These are phyloP conservation scores for Erodium texanum DNA, from an alignment of 441 rosid genomes.

Conservation along the genomic window DNA sequence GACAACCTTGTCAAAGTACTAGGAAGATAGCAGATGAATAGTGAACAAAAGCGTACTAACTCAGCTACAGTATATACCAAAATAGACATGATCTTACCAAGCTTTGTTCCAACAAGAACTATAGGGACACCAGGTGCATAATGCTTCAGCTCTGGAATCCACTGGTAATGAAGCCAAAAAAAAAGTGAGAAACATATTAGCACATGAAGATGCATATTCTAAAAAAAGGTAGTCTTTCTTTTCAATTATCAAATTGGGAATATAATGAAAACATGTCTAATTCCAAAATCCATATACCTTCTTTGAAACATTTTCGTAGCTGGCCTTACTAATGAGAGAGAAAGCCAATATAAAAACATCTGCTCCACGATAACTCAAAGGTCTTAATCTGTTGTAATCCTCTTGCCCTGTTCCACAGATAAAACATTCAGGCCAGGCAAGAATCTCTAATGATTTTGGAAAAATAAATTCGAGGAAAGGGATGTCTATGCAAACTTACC, in stretches of 20 bases:
- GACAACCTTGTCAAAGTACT: too few relatives aligned
- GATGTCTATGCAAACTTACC: conserved; percentile 31
- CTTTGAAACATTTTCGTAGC: conserved; percentile 75
- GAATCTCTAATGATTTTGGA: not conserved
- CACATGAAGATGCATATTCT: not conserved
- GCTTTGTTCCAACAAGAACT: conserved; percentile 78
- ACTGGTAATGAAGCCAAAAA: conserved; percentile 36
- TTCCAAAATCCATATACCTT: conserved; percentile 35
- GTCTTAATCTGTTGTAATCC: conserved; percentile 66
- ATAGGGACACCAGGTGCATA: conserved; percentile 77
- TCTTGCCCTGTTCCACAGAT: conserved; percentile 51
- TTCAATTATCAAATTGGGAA: not conserved
- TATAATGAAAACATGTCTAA: not conserved
- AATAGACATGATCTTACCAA: conserved; percentile 31
- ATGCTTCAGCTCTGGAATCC: conserved; percentile 81
- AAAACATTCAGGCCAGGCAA: not conserved
- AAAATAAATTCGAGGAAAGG: not conserved
- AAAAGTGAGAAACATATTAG: conserved; percentile 17
- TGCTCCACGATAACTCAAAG: conserved; percentile 68
- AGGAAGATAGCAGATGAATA: not conserved
- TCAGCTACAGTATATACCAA: not conserved
- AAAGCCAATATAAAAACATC: conserved; percentile 79
- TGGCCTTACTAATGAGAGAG: conserved; percentile 80
- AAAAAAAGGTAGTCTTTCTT: not conserved
- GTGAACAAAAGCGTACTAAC: not conserved